A percentile compares a stretch with the other conserved stretches of the same genome.
These are phyloP conservation scores for Pneumocystis canis DNA, from an alignment of 1,139 yeast genomes.

Conservation along the genomic window DNA sequence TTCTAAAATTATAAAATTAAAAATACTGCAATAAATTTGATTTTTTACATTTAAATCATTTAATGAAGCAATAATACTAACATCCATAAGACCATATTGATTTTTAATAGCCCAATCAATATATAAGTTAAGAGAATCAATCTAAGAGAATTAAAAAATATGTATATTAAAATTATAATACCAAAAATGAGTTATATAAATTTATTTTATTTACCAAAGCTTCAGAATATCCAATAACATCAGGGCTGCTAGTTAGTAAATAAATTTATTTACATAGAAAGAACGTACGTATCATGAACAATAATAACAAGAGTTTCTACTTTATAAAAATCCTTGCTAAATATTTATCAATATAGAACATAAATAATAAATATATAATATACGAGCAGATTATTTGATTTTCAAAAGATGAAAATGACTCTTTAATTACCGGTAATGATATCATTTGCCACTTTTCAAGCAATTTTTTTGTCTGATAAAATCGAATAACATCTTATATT, in stretches of 20 bases:
- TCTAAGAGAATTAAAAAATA: conserved; percentile 15
- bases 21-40: background rate
- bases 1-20: conserved; percentile 20
- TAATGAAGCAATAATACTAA: conserved; percentile 46
- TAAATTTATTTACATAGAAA: background rate
- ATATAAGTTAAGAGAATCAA: conserved; percentile 44
- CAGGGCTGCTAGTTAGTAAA: conserved; percentile 31
- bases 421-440: conserved; percentile 50
- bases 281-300: conserved; percentile 55
- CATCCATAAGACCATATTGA: conserved; percentile 67
- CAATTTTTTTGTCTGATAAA: conserved; percentile 48
- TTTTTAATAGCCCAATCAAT: conserved; percentile 45
- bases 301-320: conserved; percentile 50
- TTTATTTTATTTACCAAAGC: conserved; percentile 68
- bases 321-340: conserved; percentile 52
- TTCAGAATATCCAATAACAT: conserved; percentile 77
- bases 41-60: conserved; percentile 21
- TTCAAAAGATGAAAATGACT: conserved; percentile 38
- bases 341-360: background rate
- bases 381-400: conserved; percentile 50
- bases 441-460: conserved; percentile 46
- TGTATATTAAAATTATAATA: background rate
- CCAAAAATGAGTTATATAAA: conserved; percentile 48
- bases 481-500: conserved; percentile 52
- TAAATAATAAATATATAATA: background rate